phyloP scores from a whole-genome alignment of 2,329 filamentous ascomycete genomes.

The Cercospora sp. region DNA sequence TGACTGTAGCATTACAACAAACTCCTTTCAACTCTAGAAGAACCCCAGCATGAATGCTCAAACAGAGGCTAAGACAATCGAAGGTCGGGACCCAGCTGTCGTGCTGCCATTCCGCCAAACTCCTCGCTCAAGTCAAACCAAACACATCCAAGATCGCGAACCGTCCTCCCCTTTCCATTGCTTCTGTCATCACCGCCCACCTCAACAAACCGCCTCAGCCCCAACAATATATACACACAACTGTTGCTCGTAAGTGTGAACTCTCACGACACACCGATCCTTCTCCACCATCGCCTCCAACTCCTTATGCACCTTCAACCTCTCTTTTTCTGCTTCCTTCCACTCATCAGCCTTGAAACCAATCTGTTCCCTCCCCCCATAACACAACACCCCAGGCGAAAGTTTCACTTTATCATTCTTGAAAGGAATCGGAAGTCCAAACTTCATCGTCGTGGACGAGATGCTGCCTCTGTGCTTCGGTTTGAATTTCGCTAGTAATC shows the following conservation, averaged over 20 bases:
- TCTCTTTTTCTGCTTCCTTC: background rate
- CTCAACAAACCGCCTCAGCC: background rate
- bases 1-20: constrained; percentile 1
- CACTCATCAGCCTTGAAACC: background rate
- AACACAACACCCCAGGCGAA: background rate
- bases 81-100: background rate
- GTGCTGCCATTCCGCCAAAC: background rate
- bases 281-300: background rate
- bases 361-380: background rate
- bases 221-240: background rate
- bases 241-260: background rate
- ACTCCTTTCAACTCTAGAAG: background rate
- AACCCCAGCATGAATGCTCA: background rate
- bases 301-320: background rate
- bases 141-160: background rate
- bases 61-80: background rate
- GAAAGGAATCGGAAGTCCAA: background rate
- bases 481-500: background rate
- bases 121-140: background rate
- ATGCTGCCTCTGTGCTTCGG: background rate
- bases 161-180: background rate
- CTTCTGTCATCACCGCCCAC: background rate
- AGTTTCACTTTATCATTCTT: background rate
- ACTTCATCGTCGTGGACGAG: background rate
- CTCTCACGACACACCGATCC: background rate